Percentiles rank a stretch among this genome's conserved stretches.
Evolutionary conservation across 306 rosid genomes (phyloP).

Genomic region (Cucumis cinereus): DNA sequence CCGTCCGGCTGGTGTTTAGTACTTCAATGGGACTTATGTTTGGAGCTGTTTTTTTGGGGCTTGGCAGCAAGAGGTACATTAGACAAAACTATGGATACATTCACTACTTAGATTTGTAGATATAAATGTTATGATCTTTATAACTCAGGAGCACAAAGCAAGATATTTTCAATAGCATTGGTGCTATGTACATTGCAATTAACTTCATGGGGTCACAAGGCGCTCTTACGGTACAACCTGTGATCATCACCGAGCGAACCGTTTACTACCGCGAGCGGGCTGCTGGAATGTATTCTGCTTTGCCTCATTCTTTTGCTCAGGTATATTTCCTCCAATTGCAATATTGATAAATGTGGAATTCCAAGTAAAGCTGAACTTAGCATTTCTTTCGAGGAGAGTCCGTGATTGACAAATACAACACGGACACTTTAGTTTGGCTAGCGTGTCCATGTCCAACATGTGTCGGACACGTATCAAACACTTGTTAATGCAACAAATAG

Average conservation of each 20-base stretch:
- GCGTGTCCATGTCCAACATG: too few species aligned
- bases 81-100: background rate
- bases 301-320: slow-evolving; percentile 73
- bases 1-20: slow-evolving; percentile 52
- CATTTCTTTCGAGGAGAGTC: background rate
- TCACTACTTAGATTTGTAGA: background rate
- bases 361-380: background rate
- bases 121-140: background rate
- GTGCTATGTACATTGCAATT: slow-evolving; percentile 58
- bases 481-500: too few species aligned
- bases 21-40: slow-evolving; percentile 43
- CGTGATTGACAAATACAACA: background rate
- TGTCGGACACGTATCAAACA: too few species aligned
- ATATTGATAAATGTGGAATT: background rate
- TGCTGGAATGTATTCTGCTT: slow-evolving; percentile 76
- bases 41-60: slow-evolving; percentile 52
- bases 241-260: slow-evolving; percentile 52
- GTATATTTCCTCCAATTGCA: slow-evolving; percentile 14
- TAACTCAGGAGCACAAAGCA: slow-evolving; percentile 32
- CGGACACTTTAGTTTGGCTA: too few species aligned
- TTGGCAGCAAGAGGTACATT: slow-evolving; percentile 54
- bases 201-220: slow-evolving; percentile 55
- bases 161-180: slow-evolving; percentile 57
- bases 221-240: slow-evolving; percentile 47
- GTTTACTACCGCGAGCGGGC: slow-evolving; percentile 71